phyloP scores from a whole-genome alignment of 1,284 basidiomycete genomes.

The Ceratobasidium sp. region DNA sequence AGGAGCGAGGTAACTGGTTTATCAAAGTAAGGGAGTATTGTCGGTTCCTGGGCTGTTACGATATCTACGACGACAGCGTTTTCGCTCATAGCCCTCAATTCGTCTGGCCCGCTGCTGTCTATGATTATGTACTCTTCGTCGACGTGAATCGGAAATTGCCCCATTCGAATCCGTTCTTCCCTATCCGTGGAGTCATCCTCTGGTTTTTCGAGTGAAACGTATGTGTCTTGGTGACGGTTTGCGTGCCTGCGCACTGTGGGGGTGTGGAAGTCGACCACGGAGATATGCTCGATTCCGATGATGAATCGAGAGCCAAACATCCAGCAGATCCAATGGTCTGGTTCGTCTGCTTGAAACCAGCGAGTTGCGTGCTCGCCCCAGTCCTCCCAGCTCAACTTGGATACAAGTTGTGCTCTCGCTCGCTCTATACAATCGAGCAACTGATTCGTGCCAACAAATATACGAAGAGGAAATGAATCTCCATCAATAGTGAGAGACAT shows the following conservation, averaged over 20 bases:
- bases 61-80: neutral
- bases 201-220: neutral
- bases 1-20: neutral
- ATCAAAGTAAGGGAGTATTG: neutral
- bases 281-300: neutral
- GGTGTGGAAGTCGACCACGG: conserved; percentile 9
- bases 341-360: conserved; percentile 11
- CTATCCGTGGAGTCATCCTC: too few relatives aligned
- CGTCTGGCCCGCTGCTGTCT: too few relatives aligned
- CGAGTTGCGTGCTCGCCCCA: conserved; percentile 34
- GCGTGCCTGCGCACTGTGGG: neutral
- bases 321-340: conserved; percentile 28
- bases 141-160: too few relatives aligned
- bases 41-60: neutral
- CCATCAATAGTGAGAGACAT: neutral
- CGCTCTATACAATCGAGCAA: neutral
- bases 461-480: neutral
- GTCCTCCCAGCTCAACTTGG: neutral
- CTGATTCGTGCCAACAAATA: neutral
- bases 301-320: conserved; percentile 18
- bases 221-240: neutral
- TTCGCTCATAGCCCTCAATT: neutral
- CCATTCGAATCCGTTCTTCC: too few relatives aligned
- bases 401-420: neutral
- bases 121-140: too few relatives aligned